A percentile compares a stretch with the other conserved stretches of the same genome.
phyloP scores from a whole-genome alignment of 345 rosid species.

The Noccaea caerulescens region DNA sequence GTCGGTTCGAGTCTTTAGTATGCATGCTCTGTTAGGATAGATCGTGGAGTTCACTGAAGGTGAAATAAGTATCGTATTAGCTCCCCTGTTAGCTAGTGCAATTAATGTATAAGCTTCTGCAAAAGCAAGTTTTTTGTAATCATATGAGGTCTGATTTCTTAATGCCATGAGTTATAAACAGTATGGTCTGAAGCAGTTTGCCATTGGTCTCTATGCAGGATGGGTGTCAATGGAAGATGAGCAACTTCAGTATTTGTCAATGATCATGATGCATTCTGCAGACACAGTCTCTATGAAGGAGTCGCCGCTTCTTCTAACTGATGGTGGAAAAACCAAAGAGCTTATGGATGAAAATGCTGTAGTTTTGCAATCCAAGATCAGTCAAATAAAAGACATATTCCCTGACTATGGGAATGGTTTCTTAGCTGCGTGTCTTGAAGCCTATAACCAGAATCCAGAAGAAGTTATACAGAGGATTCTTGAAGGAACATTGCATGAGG shows the following conservation, averaged over 20 bases:
- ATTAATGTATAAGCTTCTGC: constrained; percentile 1
- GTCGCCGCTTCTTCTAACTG: constrained; percentile 43
- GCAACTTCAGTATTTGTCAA: constrained; percentile 78
- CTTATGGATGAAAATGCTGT: constrained; percentile 69
- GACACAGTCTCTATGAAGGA: constrained; percentile 42
- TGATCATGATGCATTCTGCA: constrained; percentile 53
- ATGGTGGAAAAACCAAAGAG: constrained; percentile 43
- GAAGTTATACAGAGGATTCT: constrained; percentile 95
- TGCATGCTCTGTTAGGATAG: constrained; percentile 17
- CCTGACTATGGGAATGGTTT: constrained; percentile 87
- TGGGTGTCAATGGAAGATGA: constrained; percentile 83
- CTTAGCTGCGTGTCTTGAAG: constrained; percentile 86
- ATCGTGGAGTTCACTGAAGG: not conserved
- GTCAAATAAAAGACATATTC: constrained; percentile 89
- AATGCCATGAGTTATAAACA: constrained; percentile 3
- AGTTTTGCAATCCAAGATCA: constrained; percentile 80
- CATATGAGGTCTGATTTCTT: constrained; percentile 2
- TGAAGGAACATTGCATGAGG: constrained; percentile 86
- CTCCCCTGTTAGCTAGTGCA: constrained; percentile 23
- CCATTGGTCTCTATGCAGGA: constrained; percentile 55
- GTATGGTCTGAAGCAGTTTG: constrained; percentile 31
- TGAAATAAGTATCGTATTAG: not conserved
- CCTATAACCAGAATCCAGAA: constrained; percentile 85
- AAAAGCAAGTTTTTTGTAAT: constrained; percentile 2
- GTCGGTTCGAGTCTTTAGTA: not conserved